These are phyloP conservation scores for Verticillium longisporum DNA, from an alignment of 2,329 filamentous ascomycete species.

Conservation along the genomic window DNA sequence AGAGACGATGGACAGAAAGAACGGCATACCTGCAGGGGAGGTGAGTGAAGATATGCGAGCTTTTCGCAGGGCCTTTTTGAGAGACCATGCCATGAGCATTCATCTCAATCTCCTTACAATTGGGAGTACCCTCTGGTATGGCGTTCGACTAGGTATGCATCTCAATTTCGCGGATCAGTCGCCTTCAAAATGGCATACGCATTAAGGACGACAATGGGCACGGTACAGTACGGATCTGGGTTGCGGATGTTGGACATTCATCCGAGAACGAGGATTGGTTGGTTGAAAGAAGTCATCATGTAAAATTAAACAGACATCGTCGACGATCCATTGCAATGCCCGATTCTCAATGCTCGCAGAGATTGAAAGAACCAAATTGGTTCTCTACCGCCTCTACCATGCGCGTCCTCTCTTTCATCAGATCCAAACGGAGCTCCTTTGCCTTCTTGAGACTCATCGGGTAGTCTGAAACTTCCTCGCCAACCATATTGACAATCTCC, in stretches of 20 bases:
- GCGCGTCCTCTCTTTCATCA: constrained; percentile 19
- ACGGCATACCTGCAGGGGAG: constrained; percentile 2
- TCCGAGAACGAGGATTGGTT: no score
- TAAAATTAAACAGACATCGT: no score
- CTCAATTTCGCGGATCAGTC: constrained; percentile 4
- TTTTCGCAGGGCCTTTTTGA: constrained; percentile 23
- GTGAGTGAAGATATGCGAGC: constrained; percentile 17
- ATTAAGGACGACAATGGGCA: no score
- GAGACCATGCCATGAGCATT: constrained; percentile 33
- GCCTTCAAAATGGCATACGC: no score
- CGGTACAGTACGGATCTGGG: no score
- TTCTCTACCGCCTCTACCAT: constrained; percentile 4
- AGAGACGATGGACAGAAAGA: constrained; percentile 14
- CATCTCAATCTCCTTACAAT: constrained; percentile 32
- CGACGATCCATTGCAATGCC: no score
- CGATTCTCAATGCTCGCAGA: constrained; percentile 17
- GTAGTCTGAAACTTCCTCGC: constrained; percentile 13
- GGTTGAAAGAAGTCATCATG: no score
- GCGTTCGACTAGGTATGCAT: constrained; percentile 17
- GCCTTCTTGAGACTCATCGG: constrained; percentile 16
- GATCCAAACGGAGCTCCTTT: constrained; percentile 14
- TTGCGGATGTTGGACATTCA: no score
- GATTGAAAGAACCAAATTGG: constrained; percentile 9
- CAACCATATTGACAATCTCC: constrained; percentile 9
- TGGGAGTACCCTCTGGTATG: constrained; percentile 21